Percentiles rank a stretch among this genome's conserved stretches.
Evolutionary conservation across 2,329 filamentous ascomycete species (phyloP).

Genomic region (Microcyclospora pomicola): DNA sequence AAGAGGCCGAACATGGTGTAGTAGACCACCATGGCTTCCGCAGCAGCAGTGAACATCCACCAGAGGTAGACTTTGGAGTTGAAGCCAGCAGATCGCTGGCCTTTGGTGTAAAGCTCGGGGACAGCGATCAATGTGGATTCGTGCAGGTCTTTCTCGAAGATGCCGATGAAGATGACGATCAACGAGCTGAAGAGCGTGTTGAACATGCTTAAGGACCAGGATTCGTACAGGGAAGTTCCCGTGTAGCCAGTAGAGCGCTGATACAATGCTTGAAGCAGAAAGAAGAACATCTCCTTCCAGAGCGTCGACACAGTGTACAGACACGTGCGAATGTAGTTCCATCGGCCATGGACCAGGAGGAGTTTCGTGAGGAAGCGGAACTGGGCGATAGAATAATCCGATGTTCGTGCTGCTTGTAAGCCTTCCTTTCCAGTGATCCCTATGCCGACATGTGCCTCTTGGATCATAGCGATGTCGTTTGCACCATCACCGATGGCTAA

Average conservation of each 20-base stretch:
- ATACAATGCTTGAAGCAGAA: constrained; percentile 53
- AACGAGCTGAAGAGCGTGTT: constrained; percentile 86
- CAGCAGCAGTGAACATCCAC: constrained; percentile 67
- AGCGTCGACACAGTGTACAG: constrained; percentile 70
- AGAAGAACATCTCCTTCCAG: constrained; percentile 56
- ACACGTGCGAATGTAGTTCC: constrained; percentile 37
- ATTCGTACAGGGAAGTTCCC: constrained; percentile 72
- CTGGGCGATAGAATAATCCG: constrained; percentile 77
- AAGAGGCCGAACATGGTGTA: constrained; percentile 57
- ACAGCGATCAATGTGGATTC: constrained; percentile 64
- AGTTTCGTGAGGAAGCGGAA: constrained; percentile 60
- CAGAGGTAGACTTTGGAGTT: constrained; percentile 64
- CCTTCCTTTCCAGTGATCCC: constrained; percentile 86
- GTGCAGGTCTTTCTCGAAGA: constrained; percentile 68
- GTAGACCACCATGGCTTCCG: constrained; percentile 63
- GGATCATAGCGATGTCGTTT: constrained; percentile 90
- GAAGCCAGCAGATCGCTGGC: constrained; percentile 63
- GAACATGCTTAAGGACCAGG: constrained; percentile 75
- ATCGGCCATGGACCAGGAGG: constrained; percentile 21
- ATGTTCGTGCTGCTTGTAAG: constrained; percentile 67
- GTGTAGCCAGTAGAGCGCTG: constrained; percentile 73
- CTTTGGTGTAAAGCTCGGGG: constrained; percentile 70
- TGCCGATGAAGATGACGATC: constrained; percentile 69
- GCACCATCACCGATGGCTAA: constrained; percentile 84
- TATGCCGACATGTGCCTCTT: constrained; percentile 77